Evolutionary conservation across 441 rosid species (phyloP), one percentile per base, ranked within the genome.

Genomic region (Heliophila coronopifolia): DNA sequence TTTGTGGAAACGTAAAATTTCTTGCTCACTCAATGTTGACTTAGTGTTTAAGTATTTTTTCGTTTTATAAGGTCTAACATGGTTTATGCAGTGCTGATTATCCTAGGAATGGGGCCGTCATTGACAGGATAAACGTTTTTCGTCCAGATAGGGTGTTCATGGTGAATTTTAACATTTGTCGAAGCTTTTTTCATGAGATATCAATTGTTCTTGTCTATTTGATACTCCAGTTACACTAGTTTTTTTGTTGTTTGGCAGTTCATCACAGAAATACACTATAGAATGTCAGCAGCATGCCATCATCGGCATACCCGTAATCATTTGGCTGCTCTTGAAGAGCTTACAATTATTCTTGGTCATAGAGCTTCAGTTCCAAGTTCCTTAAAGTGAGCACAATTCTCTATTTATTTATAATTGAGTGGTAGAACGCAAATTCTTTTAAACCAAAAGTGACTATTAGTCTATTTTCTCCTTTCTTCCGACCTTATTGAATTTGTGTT

Each of bases 61-160:
- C 24, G 27, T 11, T 48, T 49, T 10, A 45, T 58, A 35, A 28
- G 30, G 13, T 58, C 42, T 51, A 60, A 20, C 40, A 70, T 52
- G 68, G 59, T 64, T 68, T 42, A 41, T 75, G 75, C 59, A 93
- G 99, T 73, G 77, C 70, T 35, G 76, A 68, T 61, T 55, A 49
- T 54, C 70, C 72, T 48, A 31, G 66, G 61, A 71, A 60, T 67
- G 66, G 42, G 55, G 82, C 74, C 34, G 77, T 93, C 54, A 37
- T 80, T 33, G 97, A 93, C 68, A 84, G 73, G 74, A 81, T 93
- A 26, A 89, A 89, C 54, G 74, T 93, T 64, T 89, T 93, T 64
- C 97, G 96, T 52, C 80, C 93, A 2, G 97, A 93, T 71, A 86
- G 97, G 71, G 96, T 79, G 63, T 93, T 89, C 75, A 89, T 82